Evolutionary conservation across 2,329 filamentous ascomycete genomes (phyloP), one percentile per base, ranked within the genome.

Genomic region (Fusarium illudens): DNA sequence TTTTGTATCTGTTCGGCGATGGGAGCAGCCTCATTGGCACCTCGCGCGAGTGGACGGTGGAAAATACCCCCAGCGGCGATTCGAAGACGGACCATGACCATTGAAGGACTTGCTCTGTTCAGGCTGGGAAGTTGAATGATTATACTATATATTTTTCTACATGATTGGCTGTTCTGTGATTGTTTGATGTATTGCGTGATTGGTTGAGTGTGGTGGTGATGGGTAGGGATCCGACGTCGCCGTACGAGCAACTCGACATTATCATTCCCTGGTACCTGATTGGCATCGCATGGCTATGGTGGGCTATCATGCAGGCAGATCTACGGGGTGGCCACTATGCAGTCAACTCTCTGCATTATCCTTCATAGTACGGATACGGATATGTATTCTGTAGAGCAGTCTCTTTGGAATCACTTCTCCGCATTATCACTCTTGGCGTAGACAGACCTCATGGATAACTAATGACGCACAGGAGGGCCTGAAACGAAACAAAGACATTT

Each of bases 61-160:
- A 54, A 68, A 60, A 64, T 67, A 68, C 62, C 48, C 49, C 46
- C 46, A 30, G 62, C 36, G 42, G 36, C 53, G 33, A 46, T 62
- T 48, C 50, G 49, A 56, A 56, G 60, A 50, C 37, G 39, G 32
- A 56, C 44, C 57, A 62, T 22, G 27, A 50, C 51, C 27, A 42
- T 58, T n/a, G n/a, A 34, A 52, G 59, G 51, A 55, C 51, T 39
- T 66, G 44, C 17, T 62, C 53, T 62, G 39, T 58, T 52, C 42
- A 34, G 30, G 27, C 44, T 44, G 33, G 54, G 51, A 60, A 37
- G 33, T 20, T 46, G 30, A 59, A 32, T 65, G 25, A 66, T 34
- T 30, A 27, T 27, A n/a, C n/a, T n/a, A 54, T 59, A 32, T 50
- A 32, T 56, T 9, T n/a, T 48, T 25, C 44, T 15, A 44, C 27